Conservation (phyloP, 257 asterid species). For the Solanum boliviense region DNA sequence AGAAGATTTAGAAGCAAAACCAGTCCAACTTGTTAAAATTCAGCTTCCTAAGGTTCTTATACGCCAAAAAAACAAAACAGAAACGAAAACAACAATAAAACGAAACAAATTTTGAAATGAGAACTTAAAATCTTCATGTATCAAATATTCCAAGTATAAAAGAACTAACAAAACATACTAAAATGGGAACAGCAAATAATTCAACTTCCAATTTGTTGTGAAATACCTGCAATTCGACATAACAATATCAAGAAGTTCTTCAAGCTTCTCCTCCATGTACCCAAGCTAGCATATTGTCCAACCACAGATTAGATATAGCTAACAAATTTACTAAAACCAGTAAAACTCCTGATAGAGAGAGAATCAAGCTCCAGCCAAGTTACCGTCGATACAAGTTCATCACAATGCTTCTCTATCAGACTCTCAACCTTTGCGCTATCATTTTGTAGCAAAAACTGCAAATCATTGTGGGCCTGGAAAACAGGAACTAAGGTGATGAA, state of each 20-base stretch:
- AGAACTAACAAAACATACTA: neutral
- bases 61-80: neutral
- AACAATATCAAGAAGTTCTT: conserved; percentile 41
- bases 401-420: conserved; percentile 27
- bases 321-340: neutral
- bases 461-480: conserved; percentile 44
- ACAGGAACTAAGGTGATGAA: neutral
- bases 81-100: neutral
- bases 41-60: neutral
- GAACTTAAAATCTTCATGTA: neutral
- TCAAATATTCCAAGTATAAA: neutral
- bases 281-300: conserved; percentile 31
- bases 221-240: conserved; percentile 68
- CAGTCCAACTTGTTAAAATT: neutral
- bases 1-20: neutral
- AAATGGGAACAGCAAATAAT: neutral
- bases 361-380: neutral
- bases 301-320: neutral
- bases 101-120: neutral
- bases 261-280: conserved; percentile 71
- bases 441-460: conserved; percentile 38
- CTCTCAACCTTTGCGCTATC: conserved; percentile 50
- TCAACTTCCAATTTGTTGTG: neutral
- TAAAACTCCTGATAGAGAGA: neutral
- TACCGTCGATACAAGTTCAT: conserved; percentile 40